Conservation (phyloP, 176 grass and related monocot genomes). For the Bromus sterilis region DNA sequence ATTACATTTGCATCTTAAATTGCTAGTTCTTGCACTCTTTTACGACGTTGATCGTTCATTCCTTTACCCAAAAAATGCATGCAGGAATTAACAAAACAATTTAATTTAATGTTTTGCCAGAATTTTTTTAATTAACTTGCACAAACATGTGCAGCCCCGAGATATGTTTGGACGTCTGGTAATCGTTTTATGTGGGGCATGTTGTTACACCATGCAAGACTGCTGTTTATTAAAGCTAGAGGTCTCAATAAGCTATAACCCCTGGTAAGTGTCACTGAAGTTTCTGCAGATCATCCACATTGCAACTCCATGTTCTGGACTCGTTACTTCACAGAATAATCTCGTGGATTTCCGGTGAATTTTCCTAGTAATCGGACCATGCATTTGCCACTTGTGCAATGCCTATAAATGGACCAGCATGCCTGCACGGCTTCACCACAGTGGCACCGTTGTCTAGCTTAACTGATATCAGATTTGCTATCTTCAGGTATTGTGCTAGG, state of each 20-base stretch:
- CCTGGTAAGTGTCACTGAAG: background rate
- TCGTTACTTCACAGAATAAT: conserved; percentile 17
- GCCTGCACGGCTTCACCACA: background rate
- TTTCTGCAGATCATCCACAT: background rate
- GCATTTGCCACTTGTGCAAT: background rate
- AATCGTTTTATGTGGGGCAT: no score
- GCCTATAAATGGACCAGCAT: conserved; percentile 14
- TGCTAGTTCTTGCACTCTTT: no score
- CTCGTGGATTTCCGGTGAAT: background rate
- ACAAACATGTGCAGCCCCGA: no score
- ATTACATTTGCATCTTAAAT: no score
- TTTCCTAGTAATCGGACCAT: background rate
- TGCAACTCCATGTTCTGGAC: background rate
- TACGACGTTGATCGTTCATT: no score
- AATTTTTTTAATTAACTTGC: no score
- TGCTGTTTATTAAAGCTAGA: no score
- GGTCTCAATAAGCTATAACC: background rate
- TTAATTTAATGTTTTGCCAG: no score
- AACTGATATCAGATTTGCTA: background rate
- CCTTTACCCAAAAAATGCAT: no score
- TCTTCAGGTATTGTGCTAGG: background rate
- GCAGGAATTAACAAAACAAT: no score
- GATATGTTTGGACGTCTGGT: no score
- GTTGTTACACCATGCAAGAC: no score
- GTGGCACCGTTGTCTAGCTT: background rate